Base-by-base conservation (phyloP, 768 basidiomycete genomes). In the Coprinopsis sp. region DNA sequence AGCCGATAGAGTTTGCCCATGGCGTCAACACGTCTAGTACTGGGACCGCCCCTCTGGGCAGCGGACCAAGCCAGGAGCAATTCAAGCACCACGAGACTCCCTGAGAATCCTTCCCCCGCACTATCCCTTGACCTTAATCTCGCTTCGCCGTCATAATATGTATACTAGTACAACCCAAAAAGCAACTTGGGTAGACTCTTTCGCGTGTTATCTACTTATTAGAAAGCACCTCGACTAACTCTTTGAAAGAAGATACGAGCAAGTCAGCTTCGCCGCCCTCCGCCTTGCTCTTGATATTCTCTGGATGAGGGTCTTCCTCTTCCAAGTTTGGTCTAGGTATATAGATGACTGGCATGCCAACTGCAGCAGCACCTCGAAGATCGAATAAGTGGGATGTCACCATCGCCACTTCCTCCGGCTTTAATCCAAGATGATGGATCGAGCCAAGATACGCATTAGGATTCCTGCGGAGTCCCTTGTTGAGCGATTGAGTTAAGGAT, bases 331-430 rank as follows among this genome's bases (percentile, higher is more conserved):
- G 62, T 1, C 82, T 71, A 0, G 69, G 74, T 0, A 86, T 67
- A 46, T 83, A 86, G 1, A 86, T 63, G 0, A 82, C 80, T 50
- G 68, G 73, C 65, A 84, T 65, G 1, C 84, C 84, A 3, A 69
- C 61, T 0, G 54, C 56, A 1, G 69, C 73, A 0, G 84, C 82
- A 0, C 69, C 79, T 1, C 69, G 68, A 11, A 84, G 65, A 54
- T 87, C 84, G 47, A 63, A 68, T 3, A 68, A 66, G 61, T 86
- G 84, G 6, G 82, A 71, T 0, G 84, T 82, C 7, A 86, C 83
- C 76, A 87, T 78, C 2, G 77, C 82, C 30, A 75, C 68, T 31
- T 72, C 71, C 8, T 71, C 53, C 0, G 82, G 76, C 1, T 68
- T 61, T 3, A 81, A 51, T 1, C 68, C 62, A 6, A 86, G 72